Percentiles rank a stretch among this genome's conserved stretches.
Conservation (phyloP, 208 protist genomes). For the Leishmania gerbilli region DNA sequence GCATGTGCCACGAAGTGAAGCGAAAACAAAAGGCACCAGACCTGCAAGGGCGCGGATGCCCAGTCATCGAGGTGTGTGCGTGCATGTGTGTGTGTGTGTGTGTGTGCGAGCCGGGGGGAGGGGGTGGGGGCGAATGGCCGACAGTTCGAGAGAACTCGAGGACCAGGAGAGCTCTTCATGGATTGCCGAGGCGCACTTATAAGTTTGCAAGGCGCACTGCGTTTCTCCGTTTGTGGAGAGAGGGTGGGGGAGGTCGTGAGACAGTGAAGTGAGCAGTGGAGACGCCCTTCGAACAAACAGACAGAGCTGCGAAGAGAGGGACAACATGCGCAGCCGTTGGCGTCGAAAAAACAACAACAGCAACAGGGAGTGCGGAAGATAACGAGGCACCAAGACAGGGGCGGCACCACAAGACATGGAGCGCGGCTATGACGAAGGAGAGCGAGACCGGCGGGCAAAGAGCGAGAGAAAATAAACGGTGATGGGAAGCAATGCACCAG, state of each 20-base stretch:
- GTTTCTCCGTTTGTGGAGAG: neutral
- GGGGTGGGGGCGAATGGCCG: neutral
- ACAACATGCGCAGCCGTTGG: neutral
- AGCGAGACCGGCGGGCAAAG: neutral
- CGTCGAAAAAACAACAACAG: neutral
- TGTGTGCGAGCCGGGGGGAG: too few relatives aligned
- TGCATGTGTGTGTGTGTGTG: too few relatives aligned
- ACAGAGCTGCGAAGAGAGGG: neutral
- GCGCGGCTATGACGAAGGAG: neutral
- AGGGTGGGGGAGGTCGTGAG: neutral
- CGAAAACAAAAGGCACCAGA: neutral
- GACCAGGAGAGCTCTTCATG: neutral
- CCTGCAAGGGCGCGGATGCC: neutral
- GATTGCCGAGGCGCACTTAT: neutral
- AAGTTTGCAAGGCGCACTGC: neutral
- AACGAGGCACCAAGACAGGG: neutral
- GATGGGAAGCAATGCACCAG: neutral
- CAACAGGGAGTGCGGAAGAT: neutral
- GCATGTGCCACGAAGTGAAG: neutral
- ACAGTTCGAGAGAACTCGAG: neutral
- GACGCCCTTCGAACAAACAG: neutral
- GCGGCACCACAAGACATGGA: neutral
- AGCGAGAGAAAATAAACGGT: neutral
- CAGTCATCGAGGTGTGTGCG: neutral
- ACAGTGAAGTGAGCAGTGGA: neutral